Percentiles rank a stretch among this genome's conserved stretches.
phyloP scores from a whole-genome alignment of 257 asterid genomes.

The Voacanga thouarsii region DNA sequence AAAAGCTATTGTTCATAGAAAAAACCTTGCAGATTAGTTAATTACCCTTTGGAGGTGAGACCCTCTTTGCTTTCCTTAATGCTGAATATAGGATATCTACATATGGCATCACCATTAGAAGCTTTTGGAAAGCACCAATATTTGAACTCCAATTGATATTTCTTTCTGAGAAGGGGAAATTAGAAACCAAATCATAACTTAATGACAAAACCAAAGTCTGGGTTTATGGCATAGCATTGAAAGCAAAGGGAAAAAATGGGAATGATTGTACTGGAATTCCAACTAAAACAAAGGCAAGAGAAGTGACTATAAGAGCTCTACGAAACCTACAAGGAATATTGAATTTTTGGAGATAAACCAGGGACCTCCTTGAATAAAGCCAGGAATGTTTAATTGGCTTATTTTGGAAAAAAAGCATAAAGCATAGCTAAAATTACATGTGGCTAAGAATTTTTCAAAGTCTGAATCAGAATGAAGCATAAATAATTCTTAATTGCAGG shows the following conservation, averaged over 20 bases:
- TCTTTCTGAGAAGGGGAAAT: conserved; percentile 34
- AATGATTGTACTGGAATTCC: not conserved
- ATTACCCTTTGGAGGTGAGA: conserved; percentile 82
- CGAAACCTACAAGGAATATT: not conserved
- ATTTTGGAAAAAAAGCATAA: not conserved
- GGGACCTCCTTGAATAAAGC: not conserved
- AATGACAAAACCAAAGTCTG: not conserved
- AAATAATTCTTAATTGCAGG: not conserved
- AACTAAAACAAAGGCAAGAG: not conserved
- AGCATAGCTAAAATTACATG: not conserved
- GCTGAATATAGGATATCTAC: conserved; percentile 74
- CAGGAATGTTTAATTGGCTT: not conserved
- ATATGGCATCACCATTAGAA: conserved; percentile 96
- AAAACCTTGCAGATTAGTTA: conserved; percentile 17
- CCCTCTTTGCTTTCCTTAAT: conserved; percentile 78
- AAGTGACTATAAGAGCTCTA: not conserved
- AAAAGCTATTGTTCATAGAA: conserved; percentile 1
- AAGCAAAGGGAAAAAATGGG: not conserved
- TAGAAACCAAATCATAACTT: conserved; percentile 9
- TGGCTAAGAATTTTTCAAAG: not conserved
- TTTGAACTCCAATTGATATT: conserved; percentile 33
- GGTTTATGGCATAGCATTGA: not conserved
- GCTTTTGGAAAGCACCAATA: conserved; percentile 95
- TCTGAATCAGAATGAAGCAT: not conserved
- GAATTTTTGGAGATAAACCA: not conserved